phyloP scores from a whole-genome alignment of 176 grass and related monocot genomes.

The Panicum miliaceum region DNA sequence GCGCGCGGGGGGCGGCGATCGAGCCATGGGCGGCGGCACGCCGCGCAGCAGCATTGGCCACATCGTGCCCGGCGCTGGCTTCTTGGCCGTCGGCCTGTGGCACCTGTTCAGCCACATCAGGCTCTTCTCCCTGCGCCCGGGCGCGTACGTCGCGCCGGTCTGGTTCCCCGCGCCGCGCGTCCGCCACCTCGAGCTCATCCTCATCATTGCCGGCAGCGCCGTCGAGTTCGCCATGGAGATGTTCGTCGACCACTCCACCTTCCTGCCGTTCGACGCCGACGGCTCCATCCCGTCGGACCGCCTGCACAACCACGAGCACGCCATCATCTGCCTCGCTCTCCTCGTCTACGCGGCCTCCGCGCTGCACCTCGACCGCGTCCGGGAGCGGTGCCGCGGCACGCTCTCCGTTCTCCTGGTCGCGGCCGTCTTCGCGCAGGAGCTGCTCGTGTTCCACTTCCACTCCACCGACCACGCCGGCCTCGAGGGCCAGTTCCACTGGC shows the following conservation, averaged over 20 bases:
- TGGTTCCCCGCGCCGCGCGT: slow-evolving; percentile 59
- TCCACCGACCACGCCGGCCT: slow-evolving; percentile 69
- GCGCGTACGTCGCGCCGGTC: slow-evolving; percentile 58
- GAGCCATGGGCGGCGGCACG: slow-evolving; percentile 41
- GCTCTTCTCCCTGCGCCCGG: slow-evolving; percentile 55
- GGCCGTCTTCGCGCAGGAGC: slow-evolving; percentile 62
- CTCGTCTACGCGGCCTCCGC: slow-evolving; percentile 55
- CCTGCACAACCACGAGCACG: slow-evolving; percentile 80
- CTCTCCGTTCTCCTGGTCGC: slow-evolving; percentile 53
- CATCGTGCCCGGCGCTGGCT: slow-evolving; percentile 64
- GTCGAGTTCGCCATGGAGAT: slow-evolving; percentile 58
- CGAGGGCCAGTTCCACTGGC: slow-evolving; percentile 84
- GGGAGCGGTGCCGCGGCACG: slow-evolving; percentile 6
- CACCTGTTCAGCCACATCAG: slow-evolving; percentile 67
- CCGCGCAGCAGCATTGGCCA: slow-evolving; percentile 68
- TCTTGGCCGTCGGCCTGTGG: slow-evolving; percentile 67
- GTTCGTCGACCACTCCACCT: slow-evolving; percentile 54
- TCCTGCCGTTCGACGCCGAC: slow-evolving; percentile 67
- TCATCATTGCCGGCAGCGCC: slow-evolving; percentile 61
- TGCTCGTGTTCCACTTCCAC: slow-evolving; percentile 74
- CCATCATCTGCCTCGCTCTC: slow-evolving; percentile 57
- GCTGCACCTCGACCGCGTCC: slow-evolving; percentile 60
- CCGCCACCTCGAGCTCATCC: slow-evolving; percentile 62
- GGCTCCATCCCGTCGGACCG: slow-evolving; percentile 63
- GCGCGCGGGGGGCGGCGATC: not conserved